Conservation (phyloP, 176 grass and related monocot genomes). For the Carex scoparia region DNA sequence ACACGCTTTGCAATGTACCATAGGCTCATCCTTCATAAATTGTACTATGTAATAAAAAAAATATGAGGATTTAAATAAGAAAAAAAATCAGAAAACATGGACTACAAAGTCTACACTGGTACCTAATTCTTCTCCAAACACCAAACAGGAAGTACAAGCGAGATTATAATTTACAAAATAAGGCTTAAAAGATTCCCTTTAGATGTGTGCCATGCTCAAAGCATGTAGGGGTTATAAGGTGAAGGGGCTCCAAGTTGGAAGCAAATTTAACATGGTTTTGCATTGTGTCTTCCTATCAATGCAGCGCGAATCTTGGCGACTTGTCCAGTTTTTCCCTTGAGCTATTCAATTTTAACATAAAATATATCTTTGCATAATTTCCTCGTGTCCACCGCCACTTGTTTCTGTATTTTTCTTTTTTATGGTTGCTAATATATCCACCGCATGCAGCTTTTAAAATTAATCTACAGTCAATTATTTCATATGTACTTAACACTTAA, state of each 20-base stretch:
- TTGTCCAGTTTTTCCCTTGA: constrained; percentile 1
- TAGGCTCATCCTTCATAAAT: neutral
- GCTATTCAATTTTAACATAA: neutral
- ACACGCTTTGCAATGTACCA: too few relatives aligned
- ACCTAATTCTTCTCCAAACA: neutral
- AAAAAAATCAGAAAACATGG: neutral
- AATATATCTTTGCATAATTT: neutral
- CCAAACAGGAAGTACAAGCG: constrained; percentile 8
- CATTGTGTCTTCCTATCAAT: constrained; percentile 22
- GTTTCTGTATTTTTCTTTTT: neutral
- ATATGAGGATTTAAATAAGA: too few relatives aligned
- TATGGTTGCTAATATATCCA: neutral
- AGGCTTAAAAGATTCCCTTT: constrained; percentile 28
- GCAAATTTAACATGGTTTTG: constrained; percentile 15
- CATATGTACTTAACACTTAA: neutral
- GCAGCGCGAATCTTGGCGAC: constrained; percentile 32
- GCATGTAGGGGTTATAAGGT: constrained; percentile 22
- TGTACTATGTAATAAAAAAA: neutral
- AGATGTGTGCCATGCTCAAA: constrained; percentile 7
- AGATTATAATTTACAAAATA: neutral
- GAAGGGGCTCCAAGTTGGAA: constrained; percentile 17
- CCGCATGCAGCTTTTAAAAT: neutral
- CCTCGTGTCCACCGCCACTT: neutral
- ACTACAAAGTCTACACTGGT: neutral
- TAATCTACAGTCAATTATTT: neutral